Evolutionary conservation across 768 basidiomycete genomes (phyloP), one percentile per base, ranked within the genome.

Genomic region (Trametes cingulata): DNA sequence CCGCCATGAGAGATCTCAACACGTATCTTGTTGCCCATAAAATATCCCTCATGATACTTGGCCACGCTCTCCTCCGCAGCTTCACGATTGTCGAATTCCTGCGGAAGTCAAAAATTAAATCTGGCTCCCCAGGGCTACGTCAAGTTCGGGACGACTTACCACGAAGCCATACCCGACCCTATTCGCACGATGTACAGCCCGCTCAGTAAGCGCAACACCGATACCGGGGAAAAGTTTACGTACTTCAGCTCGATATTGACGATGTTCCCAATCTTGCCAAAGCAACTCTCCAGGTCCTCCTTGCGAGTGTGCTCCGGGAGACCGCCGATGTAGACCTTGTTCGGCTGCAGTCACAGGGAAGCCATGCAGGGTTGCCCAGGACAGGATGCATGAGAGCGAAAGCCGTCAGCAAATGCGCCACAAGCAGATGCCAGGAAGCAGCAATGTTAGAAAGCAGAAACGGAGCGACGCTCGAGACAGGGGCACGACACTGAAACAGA

Each of bases 311-410:
- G 82, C 76, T 92, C 90, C 64, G 92, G 93, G 61, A 94, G 82
- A 65, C 91, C 91, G 71, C 92, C 92, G 71, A 95, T 85, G 73
- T 95, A 95, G 74, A 95, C 87, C 78, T 95, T 95, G 78, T 92
- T 93, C 78, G 91, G 88, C 91, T 93, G 83, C n/a, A 51, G 61
- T 50, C 56, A 58, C 78, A 80, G 78, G 79, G 58, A 82, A 80
- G 83, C 46, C 77, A 85, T 80, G 74, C 82, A 86, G 78, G 87
- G 85, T 13, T 52, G 54, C 55, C 64, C 48, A 56, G 54, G 19
- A 60, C 35, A 59, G 45, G 50, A 51, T 49, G 57, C 54, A 59
- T 49, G 60, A 54, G 51, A 56, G 63, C 43, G 56, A 35, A 63
- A 61, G 58, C 49, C 61, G 56, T 64, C 60, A 66, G 59, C 52